phyloP scores from a whole-genome alignment of 371 early-diverging fungal genomes.

The Mortierella sp. region DNA sequence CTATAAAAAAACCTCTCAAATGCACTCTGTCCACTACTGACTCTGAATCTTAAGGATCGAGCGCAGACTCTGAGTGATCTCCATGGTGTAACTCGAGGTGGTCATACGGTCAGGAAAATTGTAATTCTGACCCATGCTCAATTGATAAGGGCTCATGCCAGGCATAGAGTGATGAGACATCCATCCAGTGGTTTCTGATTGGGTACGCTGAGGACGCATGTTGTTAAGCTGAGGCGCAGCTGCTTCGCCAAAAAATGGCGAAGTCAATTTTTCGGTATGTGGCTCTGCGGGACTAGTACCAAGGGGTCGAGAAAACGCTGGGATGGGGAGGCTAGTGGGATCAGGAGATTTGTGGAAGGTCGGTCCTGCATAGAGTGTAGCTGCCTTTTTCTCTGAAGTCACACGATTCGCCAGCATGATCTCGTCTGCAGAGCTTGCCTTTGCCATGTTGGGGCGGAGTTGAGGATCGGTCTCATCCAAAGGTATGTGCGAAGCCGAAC shows the following conservation, averaged over 20 bases:
- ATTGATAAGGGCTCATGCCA: constrained; percentile 6
- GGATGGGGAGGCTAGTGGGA: constrained; percentile 78
- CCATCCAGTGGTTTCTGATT: constrained; percentile 31
- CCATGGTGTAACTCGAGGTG: constrained; percentile 40
- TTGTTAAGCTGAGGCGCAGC: constrained; percentile 36
- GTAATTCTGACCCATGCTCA: constrained; percentile 13
- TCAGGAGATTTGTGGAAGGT: constrained; percentile 86
- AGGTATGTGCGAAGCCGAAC: constrained; percentile 31
- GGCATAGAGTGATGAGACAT: constrained; percentile 36
- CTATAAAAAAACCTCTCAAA: not conserved
- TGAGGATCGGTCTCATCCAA: constrained; percentile 13
- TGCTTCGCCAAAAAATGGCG: constrained; percentile 34
- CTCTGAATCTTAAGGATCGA: constrained; percentile 51
- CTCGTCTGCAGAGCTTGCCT: constrained; percentile 33
- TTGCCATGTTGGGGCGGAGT: constrained; percentile 28
- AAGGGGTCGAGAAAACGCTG: constrained; percentile 62
- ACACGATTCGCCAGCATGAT: constrained; percentile 32
- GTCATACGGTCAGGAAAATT: constrained; percentile 54
- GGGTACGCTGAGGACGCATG: constrained; percentile 29
- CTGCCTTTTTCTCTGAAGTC: constrained; percentile 20
- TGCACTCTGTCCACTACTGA: constrained; percentile 19
- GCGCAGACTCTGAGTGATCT: constrained; percentile 52
- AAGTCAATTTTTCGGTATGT: constrained; percentile 9
- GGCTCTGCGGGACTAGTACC: constrained; percentile 11
- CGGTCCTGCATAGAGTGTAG: constrained; percentile 77